These are phyloP conservation scores for Scleroderma bovista DNA, from an alignment of 768 basidiomycete species.

Conservation along the genomic window DNA sequence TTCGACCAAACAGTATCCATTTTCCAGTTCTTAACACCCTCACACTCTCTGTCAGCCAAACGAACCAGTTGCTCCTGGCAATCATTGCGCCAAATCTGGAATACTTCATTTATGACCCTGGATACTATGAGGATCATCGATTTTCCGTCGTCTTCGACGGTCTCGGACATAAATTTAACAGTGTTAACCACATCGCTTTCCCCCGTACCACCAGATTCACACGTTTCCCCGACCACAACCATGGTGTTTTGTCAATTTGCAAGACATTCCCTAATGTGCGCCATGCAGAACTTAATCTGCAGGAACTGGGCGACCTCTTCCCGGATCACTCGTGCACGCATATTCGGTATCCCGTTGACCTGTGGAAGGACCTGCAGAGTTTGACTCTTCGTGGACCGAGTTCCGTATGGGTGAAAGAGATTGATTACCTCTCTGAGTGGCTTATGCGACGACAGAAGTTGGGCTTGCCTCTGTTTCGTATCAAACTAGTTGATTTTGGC, in stretches of 20 bases:
- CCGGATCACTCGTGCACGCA: background rate
- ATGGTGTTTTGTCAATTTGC: background rate
- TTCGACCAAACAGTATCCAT: background rate
- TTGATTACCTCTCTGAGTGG: too few species aligned
- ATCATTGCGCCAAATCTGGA: background rate
- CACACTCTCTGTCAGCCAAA: background rate
- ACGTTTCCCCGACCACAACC: background rate
- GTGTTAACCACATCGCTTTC: background rate
- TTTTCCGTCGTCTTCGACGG: background rate
- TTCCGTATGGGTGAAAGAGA: too few species aligned
- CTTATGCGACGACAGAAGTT: too few species aligned
- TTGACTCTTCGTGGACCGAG: background rate
- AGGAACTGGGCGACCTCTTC: background rate
- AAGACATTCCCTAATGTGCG: background rate
- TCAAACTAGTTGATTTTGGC: too few species aligned
- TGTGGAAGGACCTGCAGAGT: background rate
- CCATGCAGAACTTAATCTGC: background rate
- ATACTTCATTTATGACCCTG: background rate
- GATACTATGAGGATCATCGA: too few species aligned
- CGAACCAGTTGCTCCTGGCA: background rate
- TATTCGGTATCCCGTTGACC: background rate
- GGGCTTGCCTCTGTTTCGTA: too few species aligned
- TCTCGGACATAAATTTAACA: background rate
- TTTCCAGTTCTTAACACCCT: background rate
- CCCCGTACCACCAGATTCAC: too few species aligned